A percentile compares a stretch with the other conserved stretches of the same genome.
phyloP scores from a whole-genome alignment of 768 basidiomycete species.

The Tulasnella sp. region DNA sequence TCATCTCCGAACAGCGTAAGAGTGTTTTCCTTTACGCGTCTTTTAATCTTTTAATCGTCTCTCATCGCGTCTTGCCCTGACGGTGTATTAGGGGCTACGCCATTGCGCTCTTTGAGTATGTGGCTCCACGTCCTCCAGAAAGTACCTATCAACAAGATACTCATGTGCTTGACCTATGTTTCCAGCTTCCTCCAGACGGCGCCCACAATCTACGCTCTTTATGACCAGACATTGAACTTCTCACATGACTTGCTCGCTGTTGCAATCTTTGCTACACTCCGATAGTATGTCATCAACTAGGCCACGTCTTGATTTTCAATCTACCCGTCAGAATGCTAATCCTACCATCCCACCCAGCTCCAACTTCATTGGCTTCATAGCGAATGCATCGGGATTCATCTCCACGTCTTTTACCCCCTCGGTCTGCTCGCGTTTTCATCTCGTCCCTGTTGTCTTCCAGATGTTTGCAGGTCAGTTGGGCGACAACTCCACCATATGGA shows the following conservation, averaged over 20 bases:
- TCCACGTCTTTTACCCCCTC: neutral
- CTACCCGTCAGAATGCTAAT: neutral
- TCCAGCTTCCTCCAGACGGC: too few species aligned
- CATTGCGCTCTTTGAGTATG: constrained; percentile 3
- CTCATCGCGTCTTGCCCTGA: too few species aligned
- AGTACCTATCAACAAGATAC: too few species aligned
- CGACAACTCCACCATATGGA: neutral
- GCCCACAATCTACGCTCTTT: too few species aligned
- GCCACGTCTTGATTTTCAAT: too few species aligned
- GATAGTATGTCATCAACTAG: too few species aligned
- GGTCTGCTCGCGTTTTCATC: neutral
- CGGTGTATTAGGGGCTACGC: neutral
- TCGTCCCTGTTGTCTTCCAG: neutral
- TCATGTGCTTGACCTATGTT: too few species aligned
- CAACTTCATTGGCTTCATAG: neutral
- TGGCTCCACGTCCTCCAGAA: neutral
- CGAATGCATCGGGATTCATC: neutral
- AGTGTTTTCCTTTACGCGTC: too few species aligned
- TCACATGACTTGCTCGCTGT: neutral
- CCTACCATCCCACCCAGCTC: neutral
- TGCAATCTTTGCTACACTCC: neutral
- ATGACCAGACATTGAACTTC: too few species aligned
- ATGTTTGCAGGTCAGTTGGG: neutral
- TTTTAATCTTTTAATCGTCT: too few species aligned
- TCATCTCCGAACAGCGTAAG: too few species aligned